A percentile compares a stretch with the other conserved stretches of the same genome.
Evolutionary conservation across 1,284 basidiomycete genomes (phyloP).

Genomic region (Puccinia triticina): DNA sequence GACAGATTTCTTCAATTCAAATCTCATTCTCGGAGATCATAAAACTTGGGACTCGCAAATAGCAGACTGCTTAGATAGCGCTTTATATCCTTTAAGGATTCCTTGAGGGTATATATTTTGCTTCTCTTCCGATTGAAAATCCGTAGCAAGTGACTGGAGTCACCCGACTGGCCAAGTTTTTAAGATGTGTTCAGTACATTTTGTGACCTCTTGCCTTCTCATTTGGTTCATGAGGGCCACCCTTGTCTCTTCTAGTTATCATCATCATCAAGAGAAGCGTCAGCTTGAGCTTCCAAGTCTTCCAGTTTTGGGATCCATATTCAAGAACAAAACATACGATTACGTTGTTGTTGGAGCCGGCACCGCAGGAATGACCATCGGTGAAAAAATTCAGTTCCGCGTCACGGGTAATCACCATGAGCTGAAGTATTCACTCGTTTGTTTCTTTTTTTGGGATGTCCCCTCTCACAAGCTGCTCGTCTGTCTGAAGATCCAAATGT

Average conservation of each 20-base stretch:
- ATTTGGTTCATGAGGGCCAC: not conserved
- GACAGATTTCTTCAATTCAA: too few relatives aligned
- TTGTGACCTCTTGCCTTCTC: not conserved
- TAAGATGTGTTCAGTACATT: too few relatives aligned
- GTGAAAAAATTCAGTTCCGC: not conserved
- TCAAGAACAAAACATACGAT: constrained; percentile 29
- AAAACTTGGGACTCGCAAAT: too few relatives aligned
- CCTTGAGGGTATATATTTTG: too few relatives aligned
- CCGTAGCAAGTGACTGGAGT: too few relatives aligned
- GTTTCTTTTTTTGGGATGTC: not conserved
- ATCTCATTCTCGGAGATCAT: too few relatives aligned
- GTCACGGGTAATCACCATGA: not conserved
- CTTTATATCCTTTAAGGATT: too few relatives aligned
- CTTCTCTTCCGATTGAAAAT: too few relatives aligned
- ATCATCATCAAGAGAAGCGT: not conserved
- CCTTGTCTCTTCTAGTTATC: not conserved
- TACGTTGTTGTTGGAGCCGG: constrained; percentile 43
- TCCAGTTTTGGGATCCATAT: constrained; percentile 22
- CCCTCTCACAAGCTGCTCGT: constrained; percentile 16
- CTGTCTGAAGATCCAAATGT: constrained; percentile 57
- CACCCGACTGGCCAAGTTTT: too few relatives aligned
- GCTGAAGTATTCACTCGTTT: not conserved
- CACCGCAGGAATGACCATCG: constrained; percentile 41
- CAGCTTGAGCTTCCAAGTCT: constrained; percentile 21
- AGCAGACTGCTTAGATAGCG: too few relatives aligned